Evolutionary conservation across 805 yeast genomes (phyloP).

Genomic region (Candida vaughaniae): DNA sequence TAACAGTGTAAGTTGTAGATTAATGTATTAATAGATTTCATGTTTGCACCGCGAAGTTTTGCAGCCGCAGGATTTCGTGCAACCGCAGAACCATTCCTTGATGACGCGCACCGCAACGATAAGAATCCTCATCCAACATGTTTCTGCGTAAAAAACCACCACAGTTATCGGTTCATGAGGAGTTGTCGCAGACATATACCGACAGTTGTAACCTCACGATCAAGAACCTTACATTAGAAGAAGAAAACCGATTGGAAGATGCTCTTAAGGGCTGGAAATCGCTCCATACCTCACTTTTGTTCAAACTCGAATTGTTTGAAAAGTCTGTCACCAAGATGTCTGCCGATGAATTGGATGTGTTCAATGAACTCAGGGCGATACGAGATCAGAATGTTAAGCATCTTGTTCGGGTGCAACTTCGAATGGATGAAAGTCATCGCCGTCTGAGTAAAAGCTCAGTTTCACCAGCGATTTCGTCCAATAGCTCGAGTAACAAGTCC

Average conservation of each 20-base stretch:
- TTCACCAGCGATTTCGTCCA: background rate
- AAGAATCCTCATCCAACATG: constrained; percentile 29
- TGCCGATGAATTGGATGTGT: constrained; percentile 23
- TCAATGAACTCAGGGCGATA: constrained; percentile 34
- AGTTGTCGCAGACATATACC: constrained; percentile 58
- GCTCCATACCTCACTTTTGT: constrained; percentile 60
- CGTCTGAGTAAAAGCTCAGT: constrained; percentile 10
- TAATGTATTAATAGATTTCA: too few relatives aligned
- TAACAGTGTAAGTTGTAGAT: too few relatives aligned
- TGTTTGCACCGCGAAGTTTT: background rate
- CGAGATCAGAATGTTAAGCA: constrained; percentile 45
- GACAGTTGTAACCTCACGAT: constrained; percentile 62
- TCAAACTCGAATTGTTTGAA: constrained; percentile 55
- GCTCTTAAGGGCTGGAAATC: constrained; percentile 75
- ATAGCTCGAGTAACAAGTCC: constrained; percentile 2
- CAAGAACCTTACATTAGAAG: constrained; percentile 57
- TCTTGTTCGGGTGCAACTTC: constrained; percentile 38
- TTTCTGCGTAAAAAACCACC: constrained; percentile 59
- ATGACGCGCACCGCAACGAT: too few relatives aligned
- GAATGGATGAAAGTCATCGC: constrained; percentile 37
- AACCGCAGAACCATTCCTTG: too few relatives aligned
- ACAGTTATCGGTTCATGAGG: constrained; percentile 50
- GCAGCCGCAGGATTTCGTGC: background rate
- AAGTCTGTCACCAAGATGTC: constrained; percentile 30
- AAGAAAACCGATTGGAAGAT: constrained; percentile 47